Evolutionary conservation across 305 asterid species (phyloP).

Genomic region (Solanum aculeatissimum): DNA sequence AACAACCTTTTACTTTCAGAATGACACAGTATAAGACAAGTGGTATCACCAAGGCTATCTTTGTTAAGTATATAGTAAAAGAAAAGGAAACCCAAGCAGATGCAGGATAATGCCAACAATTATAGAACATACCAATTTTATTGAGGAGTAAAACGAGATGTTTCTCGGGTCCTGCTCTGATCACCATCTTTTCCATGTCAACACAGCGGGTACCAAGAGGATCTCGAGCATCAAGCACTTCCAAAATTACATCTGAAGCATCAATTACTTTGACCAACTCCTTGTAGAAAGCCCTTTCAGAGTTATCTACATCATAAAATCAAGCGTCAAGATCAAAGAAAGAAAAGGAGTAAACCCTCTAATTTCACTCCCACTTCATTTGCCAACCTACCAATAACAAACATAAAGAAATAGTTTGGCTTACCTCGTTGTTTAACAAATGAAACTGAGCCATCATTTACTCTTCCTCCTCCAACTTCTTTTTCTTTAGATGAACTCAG

Average conservation of each 20-base stretch:
- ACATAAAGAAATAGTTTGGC: background rate
- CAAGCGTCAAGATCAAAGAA: background rate
- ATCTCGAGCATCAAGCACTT: conserved; percentile 97
- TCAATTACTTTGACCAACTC: conserved; percentile 86
- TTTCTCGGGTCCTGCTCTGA: conserved; percentile 62
- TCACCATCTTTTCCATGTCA: conserved; percentile 92
- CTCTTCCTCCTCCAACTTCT: conserved; percentile 21
- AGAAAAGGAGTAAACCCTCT: background rate
- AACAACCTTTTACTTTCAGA: background rate
- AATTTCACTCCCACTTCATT: background rate
- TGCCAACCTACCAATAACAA: background rate
- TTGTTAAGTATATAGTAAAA: background rate
- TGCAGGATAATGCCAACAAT: background rate
- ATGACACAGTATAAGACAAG: background rate
- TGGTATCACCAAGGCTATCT: background rate
- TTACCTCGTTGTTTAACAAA: conserved; percentile 37
- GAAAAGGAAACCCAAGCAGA: background rate
- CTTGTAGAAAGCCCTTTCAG: conserved; percentile 82
- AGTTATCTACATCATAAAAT: conserved; percentile 30
- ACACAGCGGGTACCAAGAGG: conserved; percentile 88
- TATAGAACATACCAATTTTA: conserved; percentile 50
- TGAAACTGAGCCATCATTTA: conserved; percentile 12
- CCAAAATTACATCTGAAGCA: conserved; percentile 90
- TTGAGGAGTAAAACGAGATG: conserved; percentile 81
- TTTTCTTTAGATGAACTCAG: conserved; percentile 13